Conservation (phyloP, 306 rosid species). For the Fragaria vesca region DNA sequence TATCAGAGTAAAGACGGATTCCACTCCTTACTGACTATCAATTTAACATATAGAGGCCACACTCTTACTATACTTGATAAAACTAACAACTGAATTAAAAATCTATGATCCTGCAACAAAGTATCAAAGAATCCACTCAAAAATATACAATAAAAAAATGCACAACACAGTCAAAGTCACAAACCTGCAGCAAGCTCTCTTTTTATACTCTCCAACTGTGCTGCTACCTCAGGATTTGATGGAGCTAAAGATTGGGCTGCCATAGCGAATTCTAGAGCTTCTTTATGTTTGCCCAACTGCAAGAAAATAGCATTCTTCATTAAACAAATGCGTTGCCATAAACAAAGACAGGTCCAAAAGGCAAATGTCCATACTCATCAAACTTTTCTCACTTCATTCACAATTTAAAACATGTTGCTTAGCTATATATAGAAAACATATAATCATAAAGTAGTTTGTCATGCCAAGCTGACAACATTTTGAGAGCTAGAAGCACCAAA, state of each 20-base stretch:
- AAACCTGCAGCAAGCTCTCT: constrained; percentile 83
- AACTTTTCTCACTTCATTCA: constrained; percentile 18
- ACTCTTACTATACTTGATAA: neutral
- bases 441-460: neutral
- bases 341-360: constrained; percentile 13
- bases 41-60: constrained; percentile 4
- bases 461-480: neutral
- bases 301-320: constrained; percentile 28
- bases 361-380: neutral
- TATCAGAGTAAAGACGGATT: neutral
- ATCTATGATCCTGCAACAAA: neutral
- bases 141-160: constrained; percentile 5
- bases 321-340: constrained; percentile 7
- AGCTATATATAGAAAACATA: neutral
- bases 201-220: constrained; percentile 64
- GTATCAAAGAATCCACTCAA: neutral
- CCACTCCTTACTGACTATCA: neutral
- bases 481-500: neutral
- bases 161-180: constrained; percentile 23
- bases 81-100: neutral
- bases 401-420: neutral
- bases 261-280: constrained; percentile 78
- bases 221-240: constrained; percentile 57
- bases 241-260: constrained; percentile 75
- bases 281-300: constrained; percentile 84